These are phyloP conservation scores for Singerocomus rubriflavus DNA, from an alignment of 1,284 basidiomycete species.

Conservation along the genomic window DNA sequence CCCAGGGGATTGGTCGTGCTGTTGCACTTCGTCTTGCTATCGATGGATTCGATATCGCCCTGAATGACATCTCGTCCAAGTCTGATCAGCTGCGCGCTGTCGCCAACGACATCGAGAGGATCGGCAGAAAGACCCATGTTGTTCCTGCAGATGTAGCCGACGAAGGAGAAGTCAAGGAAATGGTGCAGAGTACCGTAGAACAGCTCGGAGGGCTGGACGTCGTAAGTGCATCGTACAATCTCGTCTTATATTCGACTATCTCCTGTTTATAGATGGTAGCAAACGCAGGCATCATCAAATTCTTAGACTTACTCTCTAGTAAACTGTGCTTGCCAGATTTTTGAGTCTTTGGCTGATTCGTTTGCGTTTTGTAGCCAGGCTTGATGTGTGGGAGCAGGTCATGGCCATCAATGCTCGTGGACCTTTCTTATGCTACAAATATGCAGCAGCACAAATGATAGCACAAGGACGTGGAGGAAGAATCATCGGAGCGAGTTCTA, in stretches of 20 bases:
- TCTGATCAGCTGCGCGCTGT: constrained; percentile 2
- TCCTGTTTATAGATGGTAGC: constrained; percentile 18
- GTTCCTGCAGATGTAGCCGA: constrained; percentile 5
- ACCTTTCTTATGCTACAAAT: constrained; percentile 32
- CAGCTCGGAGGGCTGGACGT: constrained; percentile 14
- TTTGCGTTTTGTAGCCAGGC: constrained; percentile 6
- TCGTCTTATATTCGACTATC: too few species aligned
- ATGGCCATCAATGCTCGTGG: constrained; percentile 30
- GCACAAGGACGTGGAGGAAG: constrained; percentile 36
- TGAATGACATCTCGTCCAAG: constrained; percentile 10
- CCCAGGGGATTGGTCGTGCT: constrained; percentile 6
- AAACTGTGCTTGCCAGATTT: not conserved
- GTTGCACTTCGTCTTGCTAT: constrained; percentile 9
- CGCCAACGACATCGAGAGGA: constrained; percentile 1
- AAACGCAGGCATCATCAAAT: constrained; percentile 1
- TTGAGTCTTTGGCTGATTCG: not conserved
- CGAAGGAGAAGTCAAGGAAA: constrained; percentile 10
- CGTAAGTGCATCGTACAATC: not conserved
- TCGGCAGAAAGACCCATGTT: constrained; percentile 3
- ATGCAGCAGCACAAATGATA: constrained; percentile 34
- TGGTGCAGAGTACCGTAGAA: not conserved
- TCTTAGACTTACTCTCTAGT: not conserved
- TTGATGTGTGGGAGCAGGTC: constrained; percentile 22
- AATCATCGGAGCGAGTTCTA: constrained; percentile 35
- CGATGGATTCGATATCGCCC: constrained; percentile 11